Evolutionary conservation across 2,329 filamentous ascomycete genomes (phyloP), one percentile per base, ranked within the genome.

Genomic region (Pseudogymnoascus sp.): DNA sequence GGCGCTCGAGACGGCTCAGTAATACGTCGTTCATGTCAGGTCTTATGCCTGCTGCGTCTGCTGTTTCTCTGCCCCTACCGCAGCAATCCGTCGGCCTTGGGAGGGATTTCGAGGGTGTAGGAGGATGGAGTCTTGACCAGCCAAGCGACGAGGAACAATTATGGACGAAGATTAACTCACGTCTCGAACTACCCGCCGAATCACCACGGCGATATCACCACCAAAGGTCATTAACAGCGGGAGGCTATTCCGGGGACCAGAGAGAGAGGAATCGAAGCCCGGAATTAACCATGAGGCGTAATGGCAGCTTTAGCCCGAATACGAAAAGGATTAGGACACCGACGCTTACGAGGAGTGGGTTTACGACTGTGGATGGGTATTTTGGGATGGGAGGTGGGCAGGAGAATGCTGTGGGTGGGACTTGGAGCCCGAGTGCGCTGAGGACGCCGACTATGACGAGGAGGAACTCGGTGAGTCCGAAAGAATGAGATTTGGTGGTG

Each of bases 51-150:
- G 67, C 62, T 73, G 39, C 39, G 2, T 63, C 40, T 23, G 62
- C 62, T 3, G 31, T 37, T 29, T 42, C 31, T 18, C 62, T 57
- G 26, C 62, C 51, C 4, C 29, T 47, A 14, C 51, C 51, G 3
- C 29, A 78, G 12, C 77, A 80, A 6, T 81, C 78, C 65, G 72
- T 81, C 36, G 82, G 82, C 0, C 73, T 81, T 3, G 79, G 81
- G 62, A 75, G 83, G 31, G 83, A 86, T 69, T 86, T 81, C 67
- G 83, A 86, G 67, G 83, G 83, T 6, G 73, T 86, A 1, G 83
- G 83, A 16, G 83, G 83, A 2, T 86, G 83, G 82, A 75, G 82
- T 59, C 67, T 84, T 1, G 75, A 68, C 69, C 73, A 75, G 67
- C 72, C 63, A 69, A 69, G 63, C 12, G 69, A 71, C 39, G 74